Conservation (phyloP, 352 stramenopile genomes). For the Vaucheria bursata region DNA sequence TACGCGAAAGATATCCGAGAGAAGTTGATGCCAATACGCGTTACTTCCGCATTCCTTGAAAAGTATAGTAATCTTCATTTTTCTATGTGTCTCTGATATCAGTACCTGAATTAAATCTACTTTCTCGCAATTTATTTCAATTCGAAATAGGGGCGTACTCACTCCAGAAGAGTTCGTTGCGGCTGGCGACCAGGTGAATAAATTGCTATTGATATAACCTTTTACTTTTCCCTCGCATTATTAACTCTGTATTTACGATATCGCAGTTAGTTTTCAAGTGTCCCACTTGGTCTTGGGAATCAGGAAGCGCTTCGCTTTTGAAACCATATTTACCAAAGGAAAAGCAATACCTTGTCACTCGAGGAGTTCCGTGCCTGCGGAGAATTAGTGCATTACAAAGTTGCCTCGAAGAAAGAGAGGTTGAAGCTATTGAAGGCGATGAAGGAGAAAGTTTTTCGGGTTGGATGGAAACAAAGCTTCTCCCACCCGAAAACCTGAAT, state of each 20-base stretch:
- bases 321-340: slow-evolving; percentile 38
- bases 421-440: background rate
- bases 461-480: background rate
- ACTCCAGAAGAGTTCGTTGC: slow-evolving; percentile 82
- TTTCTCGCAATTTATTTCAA: background rate
- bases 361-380: slow-evolving; percentile 31
- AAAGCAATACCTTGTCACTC: slow-evolving; percentile 45
- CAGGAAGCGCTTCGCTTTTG: slow-evolving; percentile 52
- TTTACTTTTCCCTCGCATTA: too few species aligned
- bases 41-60: slow-evolving; percentile 30
- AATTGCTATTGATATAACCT: too few species aligned
- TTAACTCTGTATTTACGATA: background rate
- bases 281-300: slow-evolving; percentile 71
- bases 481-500: background rate
- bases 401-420: slow-evolving; percentile 40
- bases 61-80: background rate
- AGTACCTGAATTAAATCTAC: background rate
- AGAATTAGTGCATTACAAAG: slow-evolving; percentile 24
- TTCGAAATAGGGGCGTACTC: slow-evolving; percentile 64
- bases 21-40: slow-evolving; percentile 13
- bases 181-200: slow-evolving; percentile 58
- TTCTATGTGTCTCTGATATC: too few species aligned
- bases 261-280: slow-evolving; percentile 78
- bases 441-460: background rate
- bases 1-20: slow-evolving; percentile 38